Evolutionary conservation across 2,329 filamentous ascomycete genomes (phyloP), one percentile per base, ranked within the genome.

Genomic region (Fusarium tupiense): DNA sequence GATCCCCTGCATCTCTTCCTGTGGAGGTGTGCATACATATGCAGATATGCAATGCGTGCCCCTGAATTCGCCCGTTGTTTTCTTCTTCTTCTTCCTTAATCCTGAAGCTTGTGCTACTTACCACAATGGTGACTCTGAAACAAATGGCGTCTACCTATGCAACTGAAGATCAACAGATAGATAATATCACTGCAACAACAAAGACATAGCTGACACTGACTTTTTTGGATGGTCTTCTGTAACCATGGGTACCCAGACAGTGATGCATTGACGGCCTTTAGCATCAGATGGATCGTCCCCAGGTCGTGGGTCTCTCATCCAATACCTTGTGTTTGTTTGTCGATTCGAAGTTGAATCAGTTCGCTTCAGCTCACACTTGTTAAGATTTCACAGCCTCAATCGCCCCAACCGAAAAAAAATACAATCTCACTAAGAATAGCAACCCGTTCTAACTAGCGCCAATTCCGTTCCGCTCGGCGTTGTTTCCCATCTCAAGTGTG

Each of bases 321-420:
- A 24, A 58, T 58, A 24, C 54, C n/a, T 67, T 52, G 24, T 67
- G 49, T 19, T 47, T 67, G 50, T 67, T 40, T 35, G 54, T 58
- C 31, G 64, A 41, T 67, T 41, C 24, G 29, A 43, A 37, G 29
- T 68, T 57, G 49, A 59, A 50, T 67, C 37, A 50, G 37, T 67
- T 26, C 22, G 52, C 44, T 61, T 40, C 29, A 52, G 26, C 29
- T 40, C 52, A 67, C 19, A 67, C 19, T 37, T 49, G 9, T 52
- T 40, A 17, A 29, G 24, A 41, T 61, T 76, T 72, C 76, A 78
- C 76, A 78, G 76, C 76, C 76, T 77, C 76, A 78, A 69, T 78
- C 71, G 66, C 69, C 71, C 58, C 69, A 69, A 69, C 71, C 64
- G 65, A 69, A 65, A 62, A 54, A 69, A 58, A 57, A 56, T 35